Base-by-base conservation (phyloP, 164 flowering plant genomes). In the Akebia trifoliata region DNA sequence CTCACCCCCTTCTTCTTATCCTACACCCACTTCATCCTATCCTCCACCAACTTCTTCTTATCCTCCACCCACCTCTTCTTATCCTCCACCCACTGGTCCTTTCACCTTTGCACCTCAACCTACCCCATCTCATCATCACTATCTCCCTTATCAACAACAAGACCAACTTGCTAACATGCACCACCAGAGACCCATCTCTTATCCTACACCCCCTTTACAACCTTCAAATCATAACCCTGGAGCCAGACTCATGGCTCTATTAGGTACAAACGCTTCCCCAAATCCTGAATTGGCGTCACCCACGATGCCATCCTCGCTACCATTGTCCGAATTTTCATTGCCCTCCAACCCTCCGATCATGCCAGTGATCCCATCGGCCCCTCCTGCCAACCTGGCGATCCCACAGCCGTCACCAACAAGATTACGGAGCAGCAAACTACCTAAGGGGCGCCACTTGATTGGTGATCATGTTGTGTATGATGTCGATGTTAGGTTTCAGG, bases 181-280 rank as follows among this genome's bases (percentile, higher is more conserved):
- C 54, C 74, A 64, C 11, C 85, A 77, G 57, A 62, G 81, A 26
- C 74, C 83, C 12, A 40, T 75, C 52, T 70, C 87, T 30, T 76
- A 62, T 54, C 81, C 84, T 12, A 56, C 85, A 3, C 86, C 78
- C 25, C 76, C 76, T 20, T 73, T 76, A 17, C 78, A 71, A 12
- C 69, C 67, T 10, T 70, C 73, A 11, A 76, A 71, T 54, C 69
- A 81, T 18, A 78, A 72, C 56, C 76, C 77, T 3, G 90, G 90
- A 11, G 92, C 91, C 32, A 59, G 85, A 18, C 54, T 90, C 14
- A 86, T 86, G 92, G 95, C 97, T 9, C 66, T 86, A 31, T 60
- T 85, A 6, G 66, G 79, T 53, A 63, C 83, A 15, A 56, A 55
- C n/a, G 67, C 86, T 0, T 52, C 79, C 0, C 12, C 79, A 17